Conservation (phyloP, 2,329 filamentous ascomycete genomes). For the Ophiosphaerella korrae region DNA sequence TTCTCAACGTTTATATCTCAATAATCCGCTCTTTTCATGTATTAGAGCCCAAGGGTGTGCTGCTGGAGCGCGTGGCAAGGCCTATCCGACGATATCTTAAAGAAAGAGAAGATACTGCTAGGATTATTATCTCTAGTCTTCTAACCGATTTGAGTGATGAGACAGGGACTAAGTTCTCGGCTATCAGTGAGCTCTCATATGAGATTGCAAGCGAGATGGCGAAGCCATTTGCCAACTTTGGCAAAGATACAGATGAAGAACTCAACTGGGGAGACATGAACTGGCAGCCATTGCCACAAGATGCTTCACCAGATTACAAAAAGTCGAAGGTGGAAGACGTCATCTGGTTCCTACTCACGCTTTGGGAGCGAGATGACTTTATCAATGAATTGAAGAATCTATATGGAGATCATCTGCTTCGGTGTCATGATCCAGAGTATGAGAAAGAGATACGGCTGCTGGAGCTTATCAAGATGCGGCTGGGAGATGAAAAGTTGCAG, state of each 20-base stretch:
- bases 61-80: conserved; percentile 74
- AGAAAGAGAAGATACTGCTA: conserved; percentile 76
- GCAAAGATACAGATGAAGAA: conserved; percentile 59
- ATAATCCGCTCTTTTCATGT: conserved; percentile 79
- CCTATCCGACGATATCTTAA: conserved; percentile 77
- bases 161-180: conserved; percentile 51
- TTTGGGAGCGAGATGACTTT: conserved; percentile 91
- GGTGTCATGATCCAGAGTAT: conserved; percentile 67
- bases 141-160: conserved; percentile 65
- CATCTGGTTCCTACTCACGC: conserved; percentile 84
- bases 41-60: conserved; percentile 76
- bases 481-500: conserved; percentile 84
- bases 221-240: conserved; percentile 63
- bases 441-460: conserved; percentile 81
- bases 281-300: conserved; percentile 91
- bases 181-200: conserved; percentile 68
- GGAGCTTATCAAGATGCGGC: conserved; percentile 83
- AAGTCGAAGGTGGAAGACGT: conserved; percentile 88
- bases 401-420: conserved; percentile 78
- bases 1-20: conserved; percentile 76
- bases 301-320: conserved; percentile 88
- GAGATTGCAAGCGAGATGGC: conserved; percentile 70
- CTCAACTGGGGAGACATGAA: conserved; percentile 90
- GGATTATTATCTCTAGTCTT: conserved; percentile 76
- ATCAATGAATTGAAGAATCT: conserved; percentile 92